Evolutionary conservation across 108 stramenopile genomes (phyloP), one percentile per base, ranked within the genome.

Genomic region (Conticribra guillardii): DNA sequence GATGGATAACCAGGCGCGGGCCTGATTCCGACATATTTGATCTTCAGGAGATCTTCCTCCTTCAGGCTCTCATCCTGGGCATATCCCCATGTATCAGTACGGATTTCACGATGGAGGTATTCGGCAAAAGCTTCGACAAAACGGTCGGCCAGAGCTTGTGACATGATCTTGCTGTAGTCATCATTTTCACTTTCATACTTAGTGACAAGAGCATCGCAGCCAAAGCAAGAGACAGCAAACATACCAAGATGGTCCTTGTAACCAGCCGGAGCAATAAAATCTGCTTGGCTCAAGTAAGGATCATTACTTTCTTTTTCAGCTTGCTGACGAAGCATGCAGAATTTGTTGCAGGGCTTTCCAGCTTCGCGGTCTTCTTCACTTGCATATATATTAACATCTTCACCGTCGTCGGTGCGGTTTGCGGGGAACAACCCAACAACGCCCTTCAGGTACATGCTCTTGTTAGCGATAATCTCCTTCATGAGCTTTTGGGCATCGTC

Each of bases 41-140:
- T 95, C 88, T 99, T 99, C 41, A 99, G 82, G 32, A 99, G 79
- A 78, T 99, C 99, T 28, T 84, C 87, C 57, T 96, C 93, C 50
- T 85, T 71, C 51, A 98, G 73, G 31, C 77, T 68, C 60, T 98
- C 98, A 34, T 85, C 85, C 46, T 85, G 64, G 30, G 98, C 98
- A 80, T 98, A 99, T 23, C 99, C 99, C 99, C 99, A 99, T 64
- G 97, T 80, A 34, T 97, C 88, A 45, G 76, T 72, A 41, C 99
- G 96, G 37, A 99, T 98, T 45, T 94, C 93, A 28, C 93, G 89
- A 67, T 99, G 99, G 31, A 99, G 68, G 66, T 93, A 92, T 83
- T 99, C 99, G n/a, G 99, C 99, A 84, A 98, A 99, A 8, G 99
- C 99, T 83, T 99, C 99, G 22, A 98, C 99, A 70, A 99, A 91